Evolutionary conservation across 2,329 filamentous ascomycete genomes (phyloP), one percentile per base, ranked within the genome.

Genomic region (Paraphaeosphaeria minitans): DNA sequence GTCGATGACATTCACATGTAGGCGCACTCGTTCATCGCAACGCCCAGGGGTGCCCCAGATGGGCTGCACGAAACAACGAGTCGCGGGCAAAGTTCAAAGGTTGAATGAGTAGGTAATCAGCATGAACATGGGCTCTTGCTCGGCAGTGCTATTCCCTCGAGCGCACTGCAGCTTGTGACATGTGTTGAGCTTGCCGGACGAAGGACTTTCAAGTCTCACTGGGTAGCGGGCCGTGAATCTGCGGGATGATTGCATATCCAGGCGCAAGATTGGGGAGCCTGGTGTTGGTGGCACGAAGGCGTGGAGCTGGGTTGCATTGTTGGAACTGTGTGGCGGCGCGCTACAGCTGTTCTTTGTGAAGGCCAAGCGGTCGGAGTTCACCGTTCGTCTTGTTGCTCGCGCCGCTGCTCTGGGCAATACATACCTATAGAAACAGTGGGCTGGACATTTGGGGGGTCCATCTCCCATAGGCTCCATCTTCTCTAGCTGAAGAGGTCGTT

Each of bases 61-160:
- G 33, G 33, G 21, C 8, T 35, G 16, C 49, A 13, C 49, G 49
- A 42, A 51, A 51, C 49, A 51, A 22, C 49, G 35, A 51, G 47
- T 7, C 27, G 46, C 16, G n/a, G 9, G 13, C 46, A 48, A 48
- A 48, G 3, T 5, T 14, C 46, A 48, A 48, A 48, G 3, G 16
- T 14, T 48, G 21, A 39, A 37, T 10, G 35, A 39, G 16, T 8
- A n/a, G n/a, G 27, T 14, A n/a, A 33, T 27, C 33, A 39, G 21
- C 49, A 29, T 42, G 33, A 27, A 12, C n/a, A 14, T 14, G 19
- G 16, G 29, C 31, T 22, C 10, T 6, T 39, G n/a, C 29, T 24
- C 19, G 43, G 43, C 43, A 29, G 43, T n/a, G 21, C 8, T 22
- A 1, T 27, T 4, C 22, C 13, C 43, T 46, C 43, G n/a, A n/a